phyloP scores from a whole-genome alignment of 2,329 filamentous ascomycete species.

The Zymoseptoria tritici region DNA sequence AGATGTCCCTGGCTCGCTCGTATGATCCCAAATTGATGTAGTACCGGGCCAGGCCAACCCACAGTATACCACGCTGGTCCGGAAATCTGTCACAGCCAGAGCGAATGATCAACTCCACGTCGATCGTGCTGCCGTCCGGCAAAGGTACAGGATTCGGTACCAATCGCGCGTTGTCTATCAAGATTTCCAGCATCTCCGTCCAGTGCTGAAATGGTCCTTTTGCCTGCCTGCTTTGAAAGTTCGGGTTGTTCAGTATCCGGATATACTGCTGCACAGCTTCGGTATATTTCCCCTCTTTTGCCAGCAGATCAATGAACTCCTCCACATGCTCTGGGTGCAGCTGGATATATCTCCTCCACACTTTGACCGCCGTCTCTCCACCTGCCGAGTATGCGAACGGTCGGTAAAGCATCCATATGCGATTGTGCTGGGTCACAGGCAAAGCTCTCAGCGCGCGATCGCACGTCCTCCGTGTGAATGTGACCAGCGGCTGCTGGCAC shows the following conservation, averaged over 20 bases:
- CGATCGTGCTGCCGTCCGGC: slow-evolving; percentile 70
- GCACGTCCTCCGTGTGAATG: slow-evolving; percentile 77
- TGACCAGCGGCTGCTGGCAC: slow-evolving; percentile 84
- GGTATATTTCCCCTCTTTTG: slow-evolving; percentile 74
- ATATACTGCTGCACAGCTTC: slow-evolving; percentile 91
- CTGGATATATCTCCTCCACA: slow-evolving; percentile 95
- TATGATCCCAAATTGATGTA: slow-evolving; percentile 93
- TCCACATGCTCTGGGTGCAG: slow-evolving; percentile 92
- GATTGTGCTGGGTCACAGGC: slow-evolving; percentile 88
- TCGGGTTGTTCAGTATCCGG: slow-evolving; percentile 79
- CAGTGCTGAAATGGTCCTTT: slow-evolving; percentile 95
- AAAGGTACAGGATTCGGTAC: slow-evolving; percentile 65
- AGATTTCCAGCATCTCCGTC: slow-evolving; percentile 92
- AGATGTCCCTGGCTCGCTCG: slow-evolving; percentile 84
- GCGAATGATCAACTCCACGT: slow-evolving; percentile 85
- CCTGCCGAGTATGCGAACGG: slow-evolving; percentile 86
- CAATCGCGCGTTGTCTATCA: slow-evolving; percentile 70
- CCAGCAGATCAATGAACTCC: slow-evolving; percentile 85
- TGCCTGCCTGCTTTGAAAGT: slow-evolving; percentile 84
- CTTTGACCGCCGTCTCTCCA: slow-evolving; percentile 81
- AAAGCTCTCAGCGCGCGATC: slow-evolving; percentile 86
- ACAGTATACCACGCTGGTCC: slow-evolving; percentile 89
- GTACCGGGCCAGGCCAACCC: slow-evolving; percentile 91
- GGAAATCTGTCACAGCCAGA: slow-evolving; percentile 87
- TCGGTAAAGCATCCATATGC: slow-evolving; percentile 88